Percentiles rank a stretch among this genome's conserved stretches.
phyloP scores from a whole-genome alignment of 1,284 basidiomycete species.

The Cutaneotrichosporon dermatis region DNA sequence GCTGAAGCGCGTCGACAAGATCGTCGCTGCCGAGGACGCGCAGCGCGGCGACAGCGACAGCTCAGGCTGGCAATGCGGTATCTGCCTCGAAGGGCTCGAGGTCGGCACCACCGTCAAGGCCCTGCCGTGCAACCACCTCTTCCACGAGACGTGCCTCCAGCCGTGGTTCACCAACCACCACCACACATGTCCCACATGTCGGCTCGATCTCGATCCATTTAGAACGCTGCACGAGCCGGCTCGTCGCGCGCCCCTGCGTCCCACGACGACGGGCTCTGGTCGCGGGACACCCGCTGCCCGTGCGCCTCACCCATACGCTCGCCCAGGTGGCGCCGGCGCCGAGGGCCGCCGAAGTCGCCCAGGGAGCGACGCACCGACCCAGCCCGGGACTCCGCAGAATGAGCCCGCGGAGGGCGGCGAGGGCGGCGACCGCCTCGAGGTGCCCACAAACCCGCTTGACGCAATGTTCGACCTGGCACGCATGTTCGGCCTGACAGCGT shows the following conservation, averaged over 20 bases:
- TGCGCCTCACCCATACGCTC: conserved; percentile 26
- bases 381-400: background rate
- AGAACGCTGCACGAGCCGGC: conserved; percentile 33
- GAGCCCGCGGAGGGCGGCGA: background rate
- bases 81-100: conserved; percentile 41
- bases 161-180: conserved; percentile 46
- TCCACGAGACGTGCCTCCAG: conserved; percentile 42
- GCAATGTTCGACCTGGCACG: conserved; percentile 4
- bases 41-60: conserved; percentile 20
- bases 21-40: conserved; percentile 35
- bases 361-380: background rate
- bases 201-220: conserved; percentile 47
- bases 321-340: conserved; percentile 5
- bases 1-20: conserved; percentile 34
- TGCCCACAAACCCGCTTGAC: conserved; percentile 1
- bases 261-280: conserved; percentile 19
- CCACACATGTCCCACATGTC: conserved; percentile 47
- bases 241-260: conserved; percentile 26
- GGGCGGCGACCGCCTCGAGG: background rate
- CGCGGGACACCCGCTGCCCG: conserved; percentile 16
- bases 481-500: conserved; percentile 23
- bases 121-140: conserved; percentile 48
- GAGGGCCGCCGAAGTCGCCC: background rate
- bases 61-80: conserved; percentile 42
- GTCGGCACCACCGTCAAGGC: conserved; percentile 34